A percentile compares a stretch with the other conserved stretches of the same genome.
Evolutionary conservation across 140 eudicot genomes (phyloP).

Genomic region (Oenanthe javanica): DNA sequence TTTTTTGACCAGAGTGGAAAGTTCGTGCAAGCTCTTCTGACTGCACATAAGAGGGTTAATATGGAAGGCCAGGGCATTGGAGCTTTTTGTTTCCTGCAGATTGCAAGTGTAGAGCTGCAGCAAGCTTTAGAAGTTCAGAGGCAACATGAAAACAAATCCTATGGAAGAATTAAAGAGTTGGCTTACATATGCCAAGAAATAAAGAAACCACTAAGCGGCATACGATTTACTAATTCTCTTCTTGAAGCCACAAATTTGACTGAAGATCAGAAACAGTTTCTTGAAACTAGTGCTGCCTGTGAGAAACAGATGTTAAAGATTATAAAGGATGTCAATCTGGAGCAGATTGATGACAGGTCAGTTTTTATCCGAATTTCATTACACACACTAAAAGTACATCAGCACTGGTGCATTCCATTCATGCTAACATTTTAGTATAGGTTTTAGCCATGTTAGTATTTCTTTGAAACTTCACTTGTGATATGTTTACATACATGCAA

Average conservation of each 20-base stretch:
- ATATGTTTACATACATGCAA: not conserved
- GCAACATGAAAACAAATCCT: constrained; percentile 56
- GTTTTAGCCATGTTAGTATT: not conserved
- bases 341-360: constrained; percentile 77
- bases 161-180: constrained; percentile 79
- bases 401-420: not conserved
- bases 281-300: constrained; percentile 81
- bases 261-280: constrained; percentile 80
- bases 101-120: constrained; percentile 81
- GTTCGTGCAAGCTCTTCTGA: constrained; percentile 79
- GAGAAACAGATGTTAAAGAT: constrained; percentile 85
- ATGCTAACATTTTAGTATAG: not conserved
- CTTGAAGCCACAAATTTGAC: constrained; percentile 69
- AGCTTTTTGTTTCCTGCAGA: constrained; percentile 90
- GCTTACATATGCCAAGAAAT: constrained; percentile 82
- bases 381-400: not conserved
- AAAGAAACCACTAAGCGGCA: constrained; percentile 81
- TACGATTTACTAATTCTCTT: constrained; percentile 71
- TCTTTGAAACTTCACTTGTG: not conserved
- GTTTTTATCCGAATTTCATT: constrained; percentile 9
- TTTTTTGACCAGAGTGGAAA: constrained; percentile 71
- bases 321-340: constrained; percentile 70
- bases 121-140: constrained; percentile 71
- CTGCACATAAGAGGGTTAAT: constrained; percentile 84
- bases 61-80: constrained; percentile 61